A percentile compares a stretch with the other conserved stretches of the same genome.
Evolutionary conservation across 2,329 filamentous ascomycete species (phyloP).

Genomic region (Onygenales sp.): DNA sequence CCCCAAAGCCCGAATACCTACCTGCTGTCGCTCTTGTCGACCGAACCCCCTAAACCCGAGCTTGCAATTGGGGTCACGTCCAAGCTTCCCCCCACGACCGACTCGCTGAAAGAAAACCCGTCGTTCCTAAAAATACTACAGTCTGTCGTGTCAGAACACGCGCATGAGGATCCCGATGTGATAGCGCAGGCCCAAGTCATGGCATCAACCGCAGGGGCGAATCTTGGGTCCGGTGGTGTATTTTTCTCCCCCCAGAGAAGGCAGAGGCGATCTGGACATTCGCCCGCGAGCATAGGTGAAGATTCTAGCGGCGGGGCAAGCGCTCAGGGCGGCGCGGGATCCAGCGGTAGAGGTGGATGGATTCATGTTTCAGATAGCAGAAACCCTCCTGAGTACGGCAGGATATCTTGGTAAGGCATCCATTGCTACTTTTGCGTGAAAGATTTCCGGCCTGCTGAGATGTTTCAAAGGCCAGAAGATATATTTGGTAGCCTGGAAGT

Average conservation of each 20-base stretch:
- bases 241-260: slow-evolving; percentile 31
- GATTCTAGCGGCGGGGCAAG: slow-evolving; percentile 48
- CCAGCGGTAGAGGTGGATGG: slow-evolving; percentile 50
- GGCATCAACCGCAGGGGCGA: slow-evolving; percentile 48
- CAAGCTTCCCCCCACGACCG: slow-evolving; percentile 46
- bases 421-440: background rate
- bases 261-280: slow-evolving; percentile 17
- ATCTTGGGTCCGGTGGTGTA: slow-evolving; percentile 42
- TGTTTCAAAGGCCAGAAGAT: slow-evolving; percentile 44
- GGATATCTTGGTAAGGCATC: slow-evolving; percentile 46
- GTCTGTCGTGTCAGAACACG: slow-evolving; percentile 45
- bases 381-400: slow-evolving; percentile 52
- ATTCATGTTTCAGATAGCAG: slow-evolving; percentile 54
- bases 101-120: slow-evolving; percentile 47
- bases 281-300: slow-evolving; percentile 30
- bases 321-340: slow-evolving; percentile 49
- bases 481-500: slow-evolving; percentile 58
- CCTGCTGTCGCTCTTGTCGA: slow-evolving; percentile 49
- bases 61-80: slow-evolving; percentile 48
- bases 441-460: slow-evolving; percentile 7
- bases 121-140: slow-evolving; percentile 48
- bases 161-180: slow-evolving; percentile 46
- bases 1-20: slow-evolving; percentile 29
- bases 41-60: slow-evolving; percentile 42
- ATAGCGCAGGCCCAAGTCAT: slow-evolving; percentile 51